Evolutionary conservation across 225 moss, liverwort and hornwort genomes (phyloP), one percentile per base, ranked within the genome.

Genomic region (Climacium dendroides): DNA sequence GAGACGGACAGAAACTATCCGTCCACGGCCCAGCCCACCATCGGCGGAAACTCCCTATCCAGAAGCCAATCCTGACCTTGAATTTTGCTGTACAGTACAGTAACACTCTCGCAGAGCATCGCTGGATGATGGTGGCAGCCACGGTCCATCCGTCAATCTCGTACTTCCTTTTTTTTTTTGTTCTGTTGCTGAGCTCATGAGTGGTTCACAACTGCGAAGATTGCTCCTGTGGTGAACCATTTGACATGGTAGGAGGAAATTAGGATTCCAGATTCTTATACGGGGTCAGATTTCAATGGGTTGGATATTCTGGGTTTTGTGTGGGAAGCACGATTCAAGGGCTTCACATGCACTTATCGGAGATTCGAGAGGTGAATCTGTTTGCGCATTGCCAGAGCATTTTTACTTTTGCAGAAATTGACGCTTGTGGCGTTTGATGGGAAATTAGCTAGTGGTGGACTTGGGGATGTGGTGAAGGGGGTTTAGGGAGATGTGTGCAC

Each of bases 401-500:
- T 48, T 45, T 19, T 3, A 29, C 75, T 61, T 74, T 28, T 50
- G 50, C 37, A 35, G 85, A 43, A 14, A 62, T 62, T 74, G 72
- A 75, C 59, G 43, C 45, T 69, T 58, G 60, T 34, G 58, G 62
- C 52, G 52, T 62, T 85, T 75, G 76, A 77, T 85, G 64, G 23
- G 41, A 8, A 53, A 77, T 39, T 30, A 8, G 15, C 12, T 85
- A 30, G 54, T 16, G 63, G 61, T 43, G 82, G 66, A 87, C 59
- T 34, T 71, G 85, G 70, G 55, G 54, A 83, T 86, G 85, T 73
- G 83, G 88, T 88, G 88, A 92, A 78, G 82, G 43, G 72, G 32
- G 55, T 37, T 69, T 41, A 74, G 54, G 91, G 92, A 84, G 79
- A 93, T 93, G 93, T 89, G 89, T 87, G 90, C 87, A 79, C 93